phyloP scores from a whole-genome alignment of 495 filamentous ascomycete genomes.

The Aspergillus campestris region DNA sequence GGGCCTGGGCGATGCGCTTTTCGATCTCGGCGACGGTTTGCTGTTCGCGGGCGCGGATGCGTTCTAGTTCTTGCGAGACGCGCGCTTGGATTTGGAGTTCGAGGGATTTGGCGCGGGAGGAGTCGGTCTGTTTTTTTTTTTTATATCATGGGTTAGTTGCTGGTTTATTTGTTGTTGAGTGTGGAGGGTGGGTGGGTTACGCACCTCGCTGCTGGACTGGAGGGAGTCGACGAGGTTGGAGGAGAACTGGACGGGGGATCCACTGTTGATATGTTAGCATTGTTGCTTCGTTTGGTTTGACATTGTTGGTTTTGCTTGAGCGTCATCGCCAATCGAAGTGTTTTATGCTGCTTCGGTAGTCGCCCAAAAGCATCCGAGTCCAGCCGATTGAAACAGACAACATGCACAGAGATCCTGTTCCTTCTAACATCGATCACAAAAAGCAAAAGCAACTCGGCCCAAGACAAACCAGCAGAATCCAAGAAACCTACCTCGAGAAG shows the following conservation, averaged over 20 bases:
- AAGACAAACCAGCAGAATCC: not conserved
- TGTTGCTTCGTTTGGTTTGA: not conserved
- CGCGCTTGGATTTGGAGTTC: conserved; percentile 87
- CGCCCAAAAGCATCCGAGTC: no score
- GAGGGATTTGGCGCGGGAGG: conserved; percentile 68
- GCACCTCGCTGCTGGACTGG: conserved; percentile 77
- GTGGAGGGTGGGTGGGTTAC: conserved; percentile 9
- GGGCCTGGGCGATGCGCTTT: conserved; percentile 37
- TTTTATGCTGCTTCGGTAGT: no score
- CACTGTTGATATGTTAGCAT: conserved; percentile 39
- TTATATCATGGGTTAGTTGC: conserved; percentile 11
- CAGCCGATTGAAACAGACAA: no score
- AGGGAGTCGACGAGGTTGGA: conserved; percentile 73
- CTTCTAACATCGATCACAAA: not conserved
- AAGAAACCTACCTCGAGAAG: conserved; percentile 38
- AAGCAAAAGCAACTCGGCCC: no score
- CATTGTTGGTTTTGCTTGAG: no score
- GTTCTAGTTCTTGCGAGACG: conserved; percentile 74
- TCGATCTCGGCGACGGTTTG: conserved; percentile 46
- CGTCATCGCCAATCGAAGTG: no score
- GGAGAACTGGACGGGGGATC: conserved; percentile 80
- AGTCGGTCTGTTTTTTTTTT: conserved; percentile 75
- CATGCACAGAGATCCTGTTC: no score
- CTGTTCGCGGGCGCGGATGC: conserved; percentile 57
- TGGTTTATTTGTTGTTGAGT: conserved; percentile 3